Conservation (phyloP, 164 flowering plant species). For the Kalanchoe fedtschenkoi region DNA sequence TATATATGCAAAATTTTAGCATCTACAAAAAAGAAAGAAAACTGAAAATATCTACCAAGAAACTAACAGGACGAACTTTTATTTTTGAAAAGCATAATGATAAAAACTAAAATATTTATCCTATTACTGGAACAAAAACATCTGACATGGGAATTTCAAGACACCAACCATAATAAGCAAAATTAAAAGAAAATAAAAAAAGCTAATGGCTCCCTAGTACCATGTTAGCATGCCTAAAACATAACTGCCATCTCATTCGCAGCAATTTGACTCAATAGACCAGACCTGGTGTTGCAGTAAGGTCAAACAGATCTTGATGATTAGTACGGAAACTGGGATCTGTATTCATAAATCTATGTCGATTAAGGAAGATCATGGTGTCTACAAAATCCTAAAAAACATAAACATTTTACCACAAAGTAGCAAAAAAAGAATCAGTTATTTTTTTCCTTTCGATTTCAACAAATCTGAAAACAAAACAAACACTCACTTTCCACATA, state of each 20-base stretch:
- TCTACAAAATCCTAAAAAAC: no score
- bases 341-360: no score
- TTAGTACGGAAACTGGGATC: no score
- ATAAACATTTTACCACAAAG: no score
- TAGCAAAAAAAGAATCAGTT: not conserved
- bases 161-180: not conserved
- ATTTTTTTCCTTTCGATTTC: not conserved
- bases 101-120: not conserved
- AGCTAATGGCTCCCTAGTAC: not conserved
- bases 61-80: no score
- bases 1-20: no score
- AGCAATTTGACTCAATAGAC: no score
- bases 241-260: no score
- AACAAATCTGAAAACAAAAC: not conserved
- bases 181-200: not conserved
- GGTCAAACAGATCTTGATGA: no score
- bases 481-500: conserved; percentile 56
- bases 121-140: not conserved
- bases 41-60: not conserved
- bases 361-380: no score
- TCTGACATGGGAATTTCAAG: not conserved
- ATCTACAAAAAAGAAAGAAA: not conserved
- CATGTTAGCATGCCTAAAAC: no score
- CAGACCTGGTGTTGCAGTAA: no score
- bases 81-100: not conserved